Evolutionary conservation across 176 grass and related monocot genomes (phyloP).

Genomic region (Carex myosuroides): DNA sequence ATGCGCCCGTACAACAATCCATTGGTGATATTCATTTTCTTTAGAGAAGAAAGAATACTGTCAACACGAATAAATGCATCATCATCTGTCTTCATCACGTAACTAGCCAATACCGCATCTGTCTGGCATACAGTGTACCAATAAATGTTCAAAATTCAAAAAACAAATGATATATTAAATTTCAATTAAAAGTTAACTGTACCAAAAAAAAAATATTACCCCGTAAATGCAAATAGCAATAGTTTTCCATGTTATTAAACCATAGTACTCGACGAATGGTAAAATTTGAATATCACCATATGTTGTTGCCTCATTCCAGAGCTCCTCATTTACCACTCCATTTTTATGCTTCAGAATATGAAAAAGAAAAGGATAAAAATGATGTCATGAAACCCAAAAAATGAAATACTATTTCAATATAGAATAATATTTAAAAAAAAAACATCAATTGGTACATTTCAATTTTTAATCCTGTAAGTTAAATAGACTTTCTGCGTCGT

Average conservation of each 20-base stretch:
- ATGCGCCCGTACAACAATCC: conserved; percentile 82
- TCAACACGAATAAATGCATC: conserved; percentile 98
- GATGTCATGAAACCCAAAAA: neutral
- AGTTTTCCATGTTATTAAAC: conserved; percentile 89
- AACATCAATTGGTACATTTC: neutral
- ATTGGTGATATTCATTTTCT: conserved; percentile 42
- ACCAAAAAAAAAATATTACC: conserved; percentile 27
- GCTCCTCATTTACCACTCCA: conserved; percentile 70
- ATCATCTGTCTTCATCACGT: conserved; percentile 97
- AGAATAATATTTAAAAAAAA: neutral
- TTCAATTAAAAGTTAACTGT: neutral
- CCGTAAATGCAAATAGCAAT: conserved; percentile 94
- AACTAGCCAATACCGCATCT: conserved; percentile 56
- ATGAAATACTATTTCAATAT: neutral
- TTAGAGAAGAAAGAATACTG: conserved; percentile 54
- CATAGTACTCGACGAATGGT: conserved; percentile 87
- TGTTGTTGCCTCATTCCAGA: conserved; percentile 64
- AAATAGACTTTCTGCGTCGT: neutral
- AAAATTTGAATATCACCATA: conserved; percentile 73
- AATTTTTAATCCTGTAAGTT: neutral
- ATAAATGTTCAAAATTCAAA: conserved; percentile 11
- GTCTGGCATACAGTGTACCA: conserved; percentile 33
- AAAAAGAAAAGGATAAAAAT: neutral
- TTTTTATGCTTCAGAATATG: conserved; percentile 71
- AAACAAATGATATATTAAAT: neutral